Base-by-base conservation (phyloP, 2,329 filamentous ascomycete species). In the Claviceps humidiphila region DNA sequence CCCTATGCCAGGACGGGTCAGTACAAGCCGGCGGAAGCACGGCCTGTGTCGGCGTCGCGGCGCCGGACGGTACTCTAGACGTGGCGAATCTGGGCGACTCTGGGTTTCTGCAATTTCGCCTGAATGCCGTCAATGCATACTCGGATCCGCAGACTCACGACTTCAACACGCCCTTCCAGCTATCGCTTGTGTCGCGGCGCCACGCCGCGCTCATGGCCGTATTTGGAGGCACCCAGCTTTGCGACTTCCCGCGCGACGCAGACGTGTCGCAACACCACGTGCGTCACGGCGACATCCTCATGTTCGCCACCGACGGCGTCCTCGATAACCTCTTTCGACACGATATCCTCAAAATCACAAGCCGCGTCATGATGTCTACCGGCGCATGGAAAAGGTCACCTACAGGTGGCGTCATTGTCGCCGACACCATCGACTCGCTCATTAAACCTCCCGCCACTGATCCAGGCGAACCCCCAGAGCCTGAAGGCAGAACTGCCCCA, bases 121-220 rank as follows among this genome's bases (percentile, higher is more conserved):
- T 88, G 26, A 94, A 91, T 59, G 88, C 86, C 14, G 87, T 98
- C 37, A 85, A 93, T 66, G 80, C 85, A 52, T 84, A 82, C 63
- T 95, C 89, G 2, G 79, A 83, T 47, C 85, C 89, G 24, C 93
- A 98, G 68, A 96, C 89, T 0, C 93, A 98, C 67, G 89, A 85
- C 44, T 98, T 98, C 77, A 98, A 98, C 68, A 97, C 93, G 0
- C 93, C 93, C 0, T 98, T 87, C 64, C 93, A 98, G 67, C 78
- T 98, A 42, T 91, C 89, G 51, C 82, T 95, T 51, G 84, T 96
- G 7, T 91, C 93, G 0, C 80, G 85, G 3, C 81, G 79, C 59
- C 84, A 95, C 69, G 78, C 89, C 53, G 80, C 82, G 22, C 87
- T 93, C 61, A 85, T 89, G 60, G 81, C 83, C 13, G 80, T 88